Base-by-base conservation (phyloP, 2,329 filamentous ascomycete species). In the Tolypocladium sp. region DNA sequence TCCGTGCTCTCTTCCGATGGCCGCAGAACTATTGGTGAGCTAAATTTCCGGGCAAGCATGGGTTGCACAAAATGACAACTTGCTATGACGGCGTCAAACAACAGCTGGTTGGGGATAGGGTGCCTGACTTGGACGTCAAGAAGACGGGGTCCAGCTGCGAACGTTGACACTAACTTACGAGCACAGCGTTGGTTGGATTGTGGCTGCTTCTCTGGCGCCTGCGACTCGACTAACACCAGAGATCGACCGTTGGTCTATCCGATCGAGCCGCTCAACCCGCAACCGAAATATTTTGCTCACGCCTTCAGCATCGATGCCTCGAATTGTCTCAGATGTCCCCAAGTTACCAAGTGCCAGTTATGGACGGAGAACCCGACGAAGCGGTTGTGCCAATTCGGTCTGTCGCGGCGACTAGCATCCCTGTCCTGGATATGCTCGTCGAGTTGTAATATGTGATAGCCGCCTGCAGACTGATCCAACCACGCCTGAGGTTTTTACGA, bases 21-120 rank as follows among this genome's bases (percentile, higher is more conserved):
- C 54, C 57, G 57, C 56, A 49, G 61, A 54, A 61, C 61, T 61
- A 63, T 57, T 58, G 59, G 33, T 54, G 60, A 52, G 58, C 58
- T 61, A 63, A 63, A 61, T 61, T 60, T 63, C 60, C 61, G 54
- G 61, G 41, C 33, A 10, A 33, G 42, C 41, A 20, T 40, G 53
- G 53, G 33, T 27, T n/a, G 55, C 54, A 33, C 40, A 41, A 27
- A 22, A 35, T n/a, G 4, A 52, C 49, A 12, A 4, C 15, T 51
- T 9, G 27, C 27, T 5, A 33, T 51, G 46, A 10, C 27, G 27
- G 27, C 17, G 46, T 30, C 27, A 52, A 30, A 52, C 17, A n/a
- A 52, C 9, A 35, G 27, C 27, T 33, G 17, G 27, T 5, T 49
- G 44, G 20, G 17, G 44, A 17, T 30, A 17, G 22, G 17, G 4